Percentiles rank a stretch among this genome's conserved stretches.
Evolutionary conservation across 2,329 filamentous ascomycete species (phyloP).

Genomic region (Trichoderma atrobrunneum): DNA sequence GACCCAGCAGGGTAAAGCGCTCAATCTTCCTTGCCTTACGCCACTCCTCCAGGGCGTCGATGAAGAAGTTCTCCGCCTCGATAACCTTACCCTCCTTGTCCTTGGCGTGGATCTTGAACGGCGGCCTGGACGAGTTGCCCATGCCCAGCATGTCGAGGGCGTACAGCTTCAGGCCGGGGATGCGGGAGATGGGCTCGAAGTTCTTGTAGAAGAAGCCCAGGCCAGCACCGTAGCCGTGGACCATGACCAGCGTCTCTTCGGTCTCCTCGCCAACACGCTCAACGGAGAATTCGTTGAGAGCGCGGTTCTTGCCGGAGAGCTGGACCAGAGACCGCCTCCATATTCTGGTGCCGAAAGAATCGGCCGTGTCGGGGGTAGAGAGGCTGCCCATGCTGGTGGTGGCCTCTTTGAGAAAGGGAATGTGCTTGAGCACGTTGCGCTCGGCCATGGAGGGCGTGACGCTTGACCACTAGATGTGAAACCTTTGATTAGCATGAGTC

Average conservation of each 20-base stretch:
- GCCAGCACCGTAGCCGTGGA: conserved; percentile 95
- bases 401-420: conserved; percentile 79
- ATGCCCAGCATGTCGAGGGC: conserved; percentile 94
- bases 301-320: conserved; percentile 80
- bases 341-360: conserved; percentile 77
- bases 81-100: conserved; percentile 74
- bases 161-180: conserved; percentile 82
- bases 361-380: conserved; percentile 49
- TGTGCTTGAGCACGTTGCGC: conserved; percentile 79
- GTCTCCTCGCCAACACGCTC: conserved; percentile 75
- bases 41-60: conserved; percentile 97
- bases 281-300: conserved; percentile 88
- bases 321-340: conserved; percentile 86
- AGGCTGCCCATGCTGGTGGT: conserved; percentile 59
- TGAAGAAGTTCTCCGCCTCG: conserved; percentile 93
- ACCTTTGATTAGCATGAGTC: background rate
- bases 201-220: conserved; percentile 99
- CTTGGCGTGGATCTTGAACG: conserved; percentile 82
- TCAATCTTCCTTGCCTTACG: conserved; percentile 84
- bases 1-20: conserved; percentile 87
- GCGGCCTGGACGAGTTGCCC: conserved; percentile 80
- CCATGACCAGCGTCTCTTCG: conserved; percentile 87
- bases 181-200: conserved; percentile 80
- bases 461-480: conserved; percentile 67
- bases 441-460: conserved; percentile 82